These are phyloP conservation scores for Pythium vanterpoolii DNA, from an alignment of 352 stramenopile species.

Conservation along the genomic window DNA sequence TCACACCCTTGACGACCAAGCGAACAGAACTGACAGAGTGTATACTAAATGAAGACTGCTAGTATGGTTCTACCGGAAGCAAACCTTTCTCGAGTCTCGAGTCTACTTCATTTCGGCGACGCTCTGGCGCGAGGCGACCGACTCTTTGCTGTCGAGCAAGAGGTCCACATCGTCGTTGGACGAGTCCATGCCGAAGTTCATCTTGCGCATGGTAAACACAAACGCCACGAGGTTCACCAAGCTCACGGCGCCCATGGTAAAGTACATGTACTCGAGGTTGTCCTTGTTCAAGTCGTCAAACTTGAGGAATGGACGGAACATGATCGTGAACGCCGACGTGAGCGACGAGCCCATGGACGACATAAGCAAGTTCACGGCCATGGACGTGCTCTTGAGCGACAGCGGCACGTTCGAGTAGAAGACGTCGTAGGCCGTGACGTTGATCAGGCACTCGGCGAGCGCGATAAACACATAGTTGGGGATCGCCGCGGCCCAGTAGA, in stretches of 20 bases:
- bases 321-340: conserved; percentile 84
- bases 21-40: no score
- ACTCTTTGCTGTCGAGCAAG: conserved; percentile 19
- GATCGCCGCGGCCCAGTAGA: conserved; percentile 75
- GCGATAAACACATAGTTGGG: conserved; percentile 81
- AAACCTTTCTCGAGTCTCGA: no score
- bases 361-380: conserved; percentile 88
- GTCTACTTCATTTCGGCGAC: conserved; percentile 19
- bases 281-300: conserved; percentile 69
- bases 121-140: conserved; percentile 17
- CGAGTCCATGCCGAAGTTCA: conserved; percentile 84
- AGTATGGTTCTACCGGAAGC: no score
- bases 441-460: conserved; percentile 84
- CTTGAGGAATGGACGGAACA: conserved; percentile 74
- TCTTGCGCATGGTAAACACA: conserved; percentile 79
- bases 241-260: conserved; percentile 65
- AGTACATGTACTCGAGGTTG: conserved; percentile 91
- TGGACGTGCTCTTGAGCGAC: conserved; percentile 85
- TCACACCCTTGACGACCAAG: no score
- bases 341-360: conserved; percentile 85
- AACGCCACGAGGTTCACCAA: conserved; percentile 71
- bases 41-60: no score
- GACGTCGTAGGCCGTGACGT: conserved; percentile 85
- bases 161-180: conserved; percentile 48
- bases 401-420: conserved; percentile 87